These are phyloP conservation scores for Wallacemonas sp. DNA, from an alignment of 208 protist species.

Conservation along the genomic window DNA sequence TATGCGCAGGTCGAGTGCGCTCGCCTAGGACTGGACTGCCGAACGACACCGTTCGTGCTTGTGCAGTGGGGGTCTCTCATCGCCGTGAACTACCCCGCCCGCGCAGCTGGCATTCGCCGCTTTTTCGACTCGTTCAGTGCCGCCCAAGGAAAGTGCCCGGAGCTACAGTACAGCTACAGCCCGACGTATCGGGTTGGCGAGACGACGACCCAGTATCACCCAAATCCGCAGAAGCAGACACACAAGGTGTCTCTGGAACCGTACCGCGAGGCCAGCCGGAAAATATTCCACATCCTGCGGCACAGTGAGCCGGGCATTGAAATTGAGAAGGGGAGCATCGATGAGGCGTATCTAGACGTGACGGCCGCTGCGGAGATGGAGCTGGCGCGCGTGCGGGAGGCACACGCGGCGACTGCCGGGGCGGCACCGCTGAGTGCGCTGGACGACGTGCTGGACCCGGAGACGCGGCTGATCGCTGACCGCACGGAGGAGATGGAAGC, in stretches of 20 bases:
- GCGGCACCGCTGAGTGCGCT: constrained; percentile 19
- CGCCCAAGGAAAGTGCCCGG: constrained; percentile 40
- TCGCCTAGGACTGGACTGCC: constrained; percentile 75
- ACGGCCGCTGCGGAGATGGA: constrained; percentile 57
- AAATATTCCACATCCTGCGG: constrained; percentile 68
- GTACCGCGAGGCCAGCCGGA: constrained; percentile 74
- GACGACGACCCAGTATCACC: constrained; percentile 53
- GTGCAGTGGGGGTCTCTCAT: constrained; percentile 82
- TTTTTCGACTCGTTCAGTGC: constrained; percentile 52
- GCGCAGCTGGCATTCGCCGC: constrained; percentile 58
- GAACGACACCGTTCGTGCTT: constrained; percentile 56
- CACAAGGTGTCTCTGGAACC: constrained; percentile 86
- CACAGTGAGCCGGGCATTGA: constrained; percentile 36
- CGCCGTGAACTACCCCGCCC: constrained; percentile 89
- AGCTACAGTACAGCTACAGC: constrained; percentile 32
- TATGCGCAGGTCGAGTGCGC: constrained; percentile 91
- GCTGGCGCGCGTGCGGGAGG: constrained; percentile 28
- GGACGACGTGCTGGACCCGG: constrained; percentile 45
- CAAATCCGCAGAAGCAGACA: constrained; percentile 26
- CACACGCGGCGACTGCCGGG: not conserved
- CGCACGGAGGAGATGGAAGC: constrained; percentile 42
- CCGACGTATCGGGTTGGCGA: constrained; percentile 66
- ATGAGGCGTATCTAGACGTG: constrained; percentile 90
- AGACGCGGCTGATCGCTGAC: constrained; percentile 54
- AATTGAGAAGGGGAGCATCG: constrained; percentile 74